These are phyloP conservation scores for Pholiota molesta DNA, from an alignment of 768 basidiomycete species.

Conservation along the genomic window DNA sequence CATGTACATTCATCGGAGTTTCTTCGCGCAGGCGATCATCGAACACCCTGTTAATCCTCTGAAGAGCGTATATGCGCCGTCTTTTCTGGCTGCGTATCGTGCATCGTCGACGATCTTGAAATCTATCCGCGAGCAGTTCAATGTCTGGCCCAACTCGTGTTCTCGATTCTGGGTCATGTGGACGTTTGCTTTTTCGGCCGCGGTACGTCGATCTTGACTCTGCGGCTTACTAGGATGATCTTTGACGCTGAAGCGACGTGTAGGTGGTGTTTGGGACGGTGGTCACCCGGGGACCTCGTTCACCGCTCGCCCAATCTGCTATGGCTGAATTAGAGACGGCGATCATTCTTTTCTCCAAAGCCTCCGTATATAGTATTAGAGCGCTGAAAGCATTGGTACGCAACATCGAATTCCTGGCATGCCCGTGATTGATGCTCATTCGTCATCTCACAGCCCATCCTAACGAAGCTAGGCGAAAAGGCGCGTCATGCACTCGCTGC, in stretches of 20 bases:
- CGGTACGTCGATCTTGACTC: slow-evolving; percentile 41
- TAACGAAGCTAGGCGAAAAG: slow-evolving; percentile 65
- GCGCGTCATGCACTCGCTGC: slow-evolving; percentile 57
- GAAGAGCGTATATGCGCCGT: slow-evolving; percentile 64
- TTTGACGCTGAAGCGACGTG: no score
- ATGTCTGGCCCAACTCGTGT: slow-evolving; percentile 46
- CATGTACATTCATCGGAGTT: slow-evolving; percentile 66
- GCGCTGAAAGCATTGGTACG: slow-evolving; percentile 69
- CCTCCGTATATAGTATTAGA: slow-evolving; percentile 57
- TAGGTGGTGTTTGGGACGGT: slow-evolving; percentile 82
- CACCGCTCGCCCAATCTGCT: slow-evolving; percentile 66
- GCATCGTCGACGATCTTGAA: slow-evolving; percentile 60
- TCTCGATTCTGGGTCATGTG: slow-evolving; percentile 65
- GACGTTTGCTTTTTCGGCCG: slow-evolving; percentile 62
- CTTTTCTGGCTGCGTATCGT: slow-evolving; percentile 65
- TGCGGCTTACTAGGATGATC: no score
- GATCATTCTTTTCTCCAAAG: slow-evolving; percentile 65
- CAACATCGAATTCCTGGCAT: slow-evolving; percentile 3
- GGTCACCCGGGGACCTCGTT: slow-evolving; percentile 72
- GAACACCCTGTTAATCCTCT: slow-evolving; percentile 69
- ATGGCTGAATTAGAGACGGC: slow-evolving; percentile 73
- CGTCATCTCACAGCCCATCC: slow-evolving; percentile 48
- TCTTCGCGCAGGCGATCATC: slow-evolving; percentile 73
- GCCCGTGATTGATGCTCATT: not conserved
- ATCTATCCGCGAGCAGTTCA: slow-evolving; percentile 51